Percentiles rank a stretch among this genome's conserved stretches.
Evolutionary conservation across 768 basidiomycete species (phyloP).

Genomic region (Vararia minispora): DNA sequence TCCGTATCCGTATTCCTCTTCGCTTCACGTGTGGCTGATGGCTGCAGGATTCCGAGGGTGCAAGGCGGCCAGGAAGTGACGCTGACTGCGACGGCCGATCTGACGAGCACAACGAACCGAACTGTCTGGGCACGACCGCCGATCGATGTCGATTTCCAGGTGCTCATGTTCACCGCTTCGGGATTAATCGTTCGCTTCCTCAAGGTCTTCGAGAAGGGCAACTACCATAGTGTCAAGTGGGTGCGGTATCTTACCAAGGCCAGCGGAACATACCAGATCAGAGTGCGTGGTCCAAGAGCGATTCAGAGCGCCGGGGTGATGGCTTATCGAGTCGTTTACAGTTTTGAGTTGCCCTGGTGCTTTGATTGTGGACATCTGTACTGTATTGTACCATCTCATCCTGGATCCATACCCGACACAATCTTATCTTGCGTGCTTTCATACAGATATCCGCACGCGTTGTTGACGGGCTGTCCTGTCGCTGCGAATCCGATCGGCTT

Average conservation of each 20-base stretch:
- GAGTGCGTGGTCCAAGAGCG: constrained; percentile 47
- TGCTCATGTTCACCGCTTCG: constrained; percentile 97
- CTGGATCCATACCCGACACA: too few species aligned
- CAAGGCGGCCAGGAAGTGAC: constrained; percentile 91
- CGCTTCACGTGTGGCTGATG: constrained; percentile 1
- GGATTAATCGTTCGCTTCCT: constrained; percentile 93
- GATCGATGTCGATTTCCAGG: constrained; percentile 97
- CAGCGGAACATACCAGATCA: constrained; percentile 85
- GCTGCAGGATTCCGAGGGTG: constrained; percentile 69
- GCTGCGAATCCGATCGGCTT: too few species aligned
- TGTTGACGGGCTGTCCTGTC: too few species aligned
- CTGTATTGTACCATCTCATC: too few species aligned
- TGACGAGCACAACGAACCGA: constrained; percentile 82
- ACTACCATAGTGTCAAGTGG: constrained; percentile 94
- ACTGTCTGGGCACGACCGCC: constrained; percentile 98
- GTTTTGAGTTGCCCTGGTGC: constrained; percentile 10
- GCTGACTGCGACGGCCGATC: constrained; percentile 66
- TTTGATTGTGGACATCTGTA: too few species aligned
- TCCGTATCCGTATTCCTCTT: constrained; percentile 30
- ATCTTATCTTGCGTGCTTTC: too few species aligned
- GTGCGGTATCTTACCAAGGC: constrained; percentile 92
- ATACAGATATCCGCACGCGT: too few species aligned
- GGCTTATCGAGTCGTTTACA: not conserved
- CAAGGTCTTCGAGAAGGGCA: constrained; percentile 95
- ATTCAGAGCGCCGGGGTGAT: not conserved